A percentile compares a stretch with the other conserved stretches of the same genome.
phyloP scores from a whole-genome alignment of 129 eudicot species.

The Centrapalus pauciflorus region DNA sequence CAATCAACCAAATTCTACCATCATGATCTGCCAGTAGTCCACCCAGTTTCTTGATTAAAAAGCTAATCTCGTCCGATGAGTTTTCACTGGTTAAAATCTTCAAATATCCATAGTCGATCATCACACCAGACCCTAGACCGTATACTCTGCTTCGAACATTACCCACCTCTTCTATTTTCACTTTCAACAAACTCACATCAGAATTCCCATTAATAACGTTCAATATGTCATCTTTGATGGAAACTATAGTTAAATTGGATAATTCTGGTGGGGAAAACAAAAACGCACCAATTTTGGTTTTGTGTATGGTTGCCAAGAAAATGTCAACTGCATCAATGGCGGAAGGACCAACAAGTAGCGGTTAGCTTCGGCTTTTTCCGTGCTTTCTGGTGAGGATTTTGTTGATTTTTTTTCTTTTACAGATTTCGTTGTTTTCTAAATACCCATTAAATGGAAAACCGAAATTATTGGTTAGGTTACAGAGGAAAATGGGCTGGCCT shows the following conservation, averaged over 20 bases:
- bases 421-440: conserved; percentile 40
- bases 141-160: conserved; percentile 27
- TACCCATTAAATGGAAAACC: conserved; percentile 60
- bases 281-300: conserved; percentile 20
- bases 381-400: conserved; percentile 56
- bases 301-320: conserved; percentile 49
- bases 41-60: conserved; percentile 41
- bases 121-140: conserved; percentile 50
- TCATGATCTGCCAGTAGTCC: conserved; percentile 34
- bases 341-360: conserved; percentile 62
- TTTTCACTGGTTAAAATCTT: conserved; percentile 33
- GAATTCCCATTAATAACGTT: conserved; percentile 41
- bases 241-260: conserved; percentile 43
- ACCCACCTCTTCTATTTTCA: conserved; percentile 57
- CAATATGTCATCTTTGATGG: conserved; percentile 43
- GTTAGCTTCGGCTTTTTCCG: conserved; percentile 41
- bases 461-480: conserved; percentile 40
- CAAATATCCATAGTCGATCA: conserved; percentile 65
- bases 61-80: conserved; percentile 24
- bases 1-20: conserved; percentile 70
- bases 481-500: conserved; percentile 62
- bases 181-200: conserved; percentile 41
- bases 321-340: conserved; percentile 42
- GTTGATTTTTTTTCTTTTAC: conserved; percentile 50
- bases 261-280: conserved; percentile 33